phyloP scores from a whole-genome alignment of 345 rosid genomes.

The Melaleuca alternifolia region DNA sequence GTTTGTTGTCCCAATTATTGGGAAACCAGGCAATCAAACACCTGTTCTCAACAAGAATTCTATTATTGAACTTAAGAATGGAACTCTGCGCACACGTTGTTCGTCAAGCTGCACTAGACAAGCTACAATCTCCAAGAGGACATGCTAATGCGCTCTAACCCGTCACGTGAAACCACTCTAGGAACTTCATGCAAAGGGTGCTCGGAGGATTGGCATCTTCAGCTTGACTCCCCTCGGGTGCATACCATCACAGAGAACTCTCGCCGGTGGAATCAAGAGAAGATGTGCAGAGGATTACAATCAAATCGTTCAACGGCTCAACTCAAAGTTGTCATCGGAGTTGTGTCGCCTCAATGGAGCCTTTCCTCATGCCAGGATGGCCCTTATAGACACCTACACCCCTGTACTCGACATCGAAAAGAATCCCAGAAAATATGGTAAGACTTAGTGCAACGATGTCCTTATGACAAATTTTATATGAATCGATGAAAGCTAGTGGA shows the following conservation, averaged over 20 bases:
- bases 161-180: background rate
- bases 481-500: background rate
- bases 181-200: constrained; percentile 22
- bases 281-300: constrained; percentile 8
- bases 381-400: constrained; percentile 4
- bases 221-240: constrained; percentile 19
- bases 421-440: constrained; percentile 16
- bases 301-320: constrained; percentile 12
- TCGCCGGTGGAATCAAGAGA: constrained; percentile 10
- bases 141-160: background rate
- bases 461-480: background rate
- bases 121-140: background rate
- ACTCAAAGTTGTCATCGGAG: constrained; percentile 5
- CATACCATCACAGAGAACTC: constrained; percentile 13
- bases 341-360: background rate
- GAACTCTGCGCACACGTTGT: background rate
- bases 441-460: background rate
- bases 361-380: background rate
- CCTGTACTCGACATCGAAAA: constrained; percentile 6
- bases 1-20: background rate
- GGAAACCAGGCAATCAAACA: background rate
- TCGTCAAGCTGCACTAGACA: background rate
- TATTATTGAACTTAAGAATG: background rate
- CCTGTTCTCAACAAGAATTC: background rate
- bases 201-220: constrained; percentile 9